Evolutionary conservation across 2,329 filamentous ascomycete species (phyloP).

Genomic region (Venturia nashicola): DNA sequence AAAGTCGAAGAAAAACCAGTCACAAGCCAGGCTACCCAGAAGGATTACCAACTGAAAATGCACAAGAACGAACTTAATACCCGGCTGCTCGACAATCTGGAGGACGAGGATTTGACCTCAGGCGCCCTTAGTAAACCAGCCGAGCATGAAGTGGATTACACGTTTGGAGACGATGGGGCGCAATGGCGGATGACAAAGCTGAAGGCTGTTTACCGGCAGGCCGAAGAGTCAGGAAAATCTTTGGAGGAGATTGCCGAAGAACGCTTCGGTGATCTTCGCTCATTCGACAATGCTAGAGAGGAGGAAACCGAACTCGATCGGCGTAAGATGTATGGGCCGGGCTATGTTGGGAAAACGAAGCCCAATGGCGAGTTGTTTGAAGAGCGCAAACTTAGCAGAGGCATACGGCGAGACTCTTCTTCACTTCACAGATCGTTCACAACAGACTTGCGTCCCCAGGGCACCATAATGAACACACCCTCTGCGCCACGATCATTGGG

Average conservation of each 20-base stretch:
- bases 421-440: background rate
- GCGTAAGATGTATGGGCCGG: slow-evolving; percentile 68
- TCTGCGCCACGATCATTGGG: slow-evolving; percentile 43
- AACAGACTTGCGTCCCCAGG: slow-evolving; percentile 10
- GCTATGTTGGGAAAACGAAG: slow-evolving; percentile 74
- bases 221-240: slow-evolving; percentile 57
- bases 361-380: slow-evolving; percentile 78
- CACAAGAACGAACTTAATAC: slow-evolving; percentile 74
- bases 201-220: slow-evolving; percentile 68
- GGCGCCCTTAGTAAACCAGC: slow-evolving; percentile 28
- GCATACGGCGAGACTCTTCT: slow-evolving; percentile 10
- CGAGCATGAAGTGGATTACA: slow-evolving; percentile 60
- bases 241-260: slow-evolving; percentile 77
- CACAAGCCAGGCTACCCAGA: slow-evolving; percentile 33
- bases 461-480: slow-evolving; percentile 38
- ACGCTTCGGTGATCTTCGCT: slow-evolving; percentile 65
- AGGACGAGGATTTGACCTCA: slow-evolving; percentile 40
- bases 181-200: slow-evolving; percentile 96
- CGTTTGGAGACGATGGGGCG: slow-evolving; percentile 78
- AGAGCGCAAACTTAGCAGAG: slow-evolving; percentile 49
- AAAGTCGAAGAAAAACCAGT: slow-evolving; percentile 34
- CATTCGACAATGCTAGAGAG: slow-evolving; percentile 87
- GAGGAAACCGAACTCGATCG: slow-evolving; percentile 86
- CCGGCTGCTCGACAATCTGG: slow-evolving; percentile 46
- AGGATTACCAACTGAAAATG: slow-evolving; percentile 57